Evolutionary conservation across 331 rosid genomes (phyloP), one percentile per base, ranked within the genome.

Genomic region (Spiraea crenata): DNA sequence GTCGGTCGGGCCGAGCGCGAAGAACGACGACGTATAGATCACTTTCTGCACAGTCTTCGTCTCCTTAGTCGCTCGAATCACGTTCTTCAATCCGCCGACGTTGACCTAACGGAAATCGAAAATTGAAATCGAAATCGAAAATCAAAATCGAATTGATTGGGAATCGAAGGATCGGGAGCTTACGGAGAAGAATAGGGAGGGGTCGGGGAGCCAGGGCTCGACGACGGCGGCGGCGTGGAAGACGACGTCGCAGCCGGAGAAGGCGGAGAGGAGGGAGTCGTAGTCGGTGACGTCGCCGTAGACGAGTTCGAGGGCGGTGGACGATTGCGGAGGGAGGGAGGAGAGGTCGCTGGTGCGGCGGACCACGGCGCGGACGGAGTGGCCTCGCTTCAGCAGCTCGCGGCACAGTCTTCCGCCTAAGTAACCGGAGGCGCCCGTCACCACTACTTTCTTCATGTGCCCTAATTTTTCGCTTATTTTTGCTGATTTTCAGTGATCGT

Each of bases 151-250:
- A 39, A 52, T 17, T 15, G 12, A 34, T 6, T 7, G 39, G 51
- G 44, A 34, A 3, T 37, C 34, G 37, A 34, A 6, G 17, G 61
- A 20, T 37, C 31, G 40, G 0, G 49, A 15, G 42, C 63, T 85
- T 77, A 93, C 96, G 13, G 90, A 55, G 80, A 76, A 45, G 82
- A 91, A 82, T 67, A 80, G 84, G 57, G 96, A 85, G 69, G 97
- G 92, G 69, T 89, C 90, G 15, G 99, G 97, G 58, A 90, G 96
- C 99, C 99, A 93, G 44, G 96, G 96, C 74, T 93, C 99, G 71
- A 93, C 99, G 12, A 93, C 40, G 11, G 95, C 99, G 44, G 99
- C 97, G 20, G 85, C 63, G 86, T 91, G 99, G 84, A 93, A 93
- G 80, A 93, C 78, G 82, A 84, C 66, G 73, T 82, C 71, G 78